phyloP scores from a whole-genome alignment of 345 rosid genomes.

The Eucalyptus curtisii region DNA sequence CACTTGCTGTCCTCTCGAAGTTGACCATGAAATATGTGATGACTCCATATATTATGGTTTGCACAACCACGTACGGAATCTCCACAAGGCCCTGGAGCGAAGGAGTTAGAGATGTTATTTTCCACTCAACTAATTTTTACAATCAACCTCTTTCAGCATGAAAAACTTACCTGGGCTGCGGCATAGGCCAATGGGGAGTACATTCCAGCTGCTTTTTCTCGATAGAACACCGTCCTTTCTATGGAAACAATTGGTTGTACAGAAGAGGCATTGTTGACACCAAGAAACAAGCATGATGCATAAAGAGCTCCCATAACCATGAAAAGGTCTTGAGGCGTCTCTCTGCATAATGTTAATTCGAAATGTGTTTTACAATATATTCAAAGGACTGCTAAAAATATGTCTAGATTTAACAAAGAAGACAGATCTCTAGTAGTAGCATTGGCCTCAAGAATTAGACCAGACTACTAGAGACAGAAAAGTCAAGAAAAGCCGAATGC shows the following conservation, averaged over 20 bases:
- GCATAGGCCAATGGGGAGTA: conserved; percentile 71
- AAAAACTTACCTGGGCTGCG: conserved; percentile 45
- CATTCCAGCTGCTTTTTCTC: conserved; percentile 94
- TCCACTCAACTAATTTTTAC: not conserved
- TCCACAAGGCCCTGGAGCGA: conserved; percentile 67
- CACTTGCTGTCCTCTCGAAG: conserved; percentile 65
- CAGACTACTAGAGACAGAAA: not conserved
- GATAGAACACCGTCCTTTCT: conserved; percentile 82
- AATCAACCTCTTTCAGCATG: not conserved
- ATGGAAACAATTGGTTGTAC: conserved; percentile 87
- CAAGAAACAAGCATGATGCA: conserved; percentile 71
- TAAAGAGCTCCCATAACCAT: conserved; percentile 85
- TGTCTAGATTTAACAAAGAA: not conserved
- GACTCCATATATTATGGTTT: conserved; percentile 59
- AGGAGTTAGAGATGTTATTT: not conserved
- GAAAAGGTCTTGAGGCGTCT: conserved; percentile 40
- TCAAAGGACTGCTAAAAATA: not conserved
- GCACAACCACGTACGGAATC: conserved; percentile 64
- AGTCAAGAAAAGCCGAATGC: not conserved
- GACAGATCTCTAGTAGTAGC: not conserved
- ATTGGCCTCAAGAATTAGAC: not conserved
- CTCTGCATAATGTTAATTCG: conserved; percentile 7
- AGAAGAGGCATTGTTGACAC: conserved; percentile 76
- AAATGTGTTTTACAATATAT: not conserved
- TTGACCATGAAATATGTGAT: conserved; percentile 78